Conservation (phyloP, 2,329 filamentous ascomycete species). For the Cladorrhinum sp. region DNA sequence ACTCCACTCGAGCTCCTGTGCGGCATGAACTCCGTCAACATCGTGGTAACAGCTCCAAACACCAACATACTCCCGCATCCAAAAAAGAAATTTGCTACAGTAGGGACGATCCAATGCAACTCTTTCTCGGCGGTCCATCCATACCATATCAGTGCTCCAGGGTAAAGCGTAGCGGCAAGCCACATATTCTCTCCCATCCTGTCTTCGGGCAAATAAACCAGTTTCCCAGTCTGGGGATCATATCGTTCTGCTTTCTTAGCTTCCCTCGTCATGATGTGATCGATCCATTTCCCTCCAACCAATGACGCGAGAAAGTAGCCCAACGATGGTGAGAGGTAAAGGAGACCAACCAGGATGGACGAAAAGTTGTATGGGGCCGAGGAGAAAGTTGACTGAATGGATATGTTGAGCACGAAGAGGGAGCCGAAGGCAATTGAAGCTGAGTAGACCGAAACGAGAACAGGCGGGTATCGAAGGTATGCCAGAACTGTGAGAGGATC, state of each 20-base stretch:
- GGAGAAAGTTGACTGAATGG: slow-evolving; percentile 68
- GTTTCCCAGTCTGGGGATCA: slow-evolving; percentile 58
- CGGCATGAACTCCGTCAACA: slow-evolving; percentile 83
- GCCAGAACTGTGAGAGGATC: slow-evolving; percentile 70
- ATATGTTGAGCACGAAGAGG: slow-evolving; percentile 76
- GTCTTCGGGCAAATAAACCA: slow-evolving; percentile 73
- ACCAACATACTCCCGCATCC: slow-evolving; percentile 77
- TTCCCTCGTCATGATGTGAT: slow-evolving; percentile 75
- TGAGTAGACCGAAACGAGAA: slow-evolving; percentile 70
- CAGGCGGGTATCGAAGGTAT: slow-evolving; percentile 71
- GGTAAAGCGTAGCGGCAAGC: slow-evolving; percentile 69
- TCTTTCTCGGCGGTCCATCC: slow-evolving; percentile 71
- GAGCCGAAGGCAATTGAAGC: slow-evolving; percentile 72
- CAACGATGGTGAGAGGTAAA: slow-evolving; percentile 73
- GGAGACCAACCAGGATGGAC: slow-evolving; percentile 66
- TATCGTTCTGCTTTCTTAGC: slow-evolving; percentile 67
- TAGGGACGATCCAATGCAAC: slow-evolving; percentile 60
- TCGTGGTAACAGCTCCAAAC: slow-evolving; percentile 70
- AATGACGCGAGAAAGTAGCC: slow-evolving; percentile 70
- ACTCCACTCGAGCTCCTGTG: slow-evolving; percentile 68
- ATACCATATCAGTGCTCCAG: slow-evolving; percentile 68
- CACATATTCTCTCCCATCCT: slow-evolving; percentile 80
- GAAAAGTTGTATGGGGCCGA: slow-evolving; percentile 64
- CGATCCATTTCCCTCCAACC: slow-evolving; percentile 73
- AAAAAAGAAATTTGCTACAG: slow-evolving; percentile 69